Evolutionary conservation across 768 basidiomycete species (phyloP).

Genomic region (Tylopilus balloui): DNA sequence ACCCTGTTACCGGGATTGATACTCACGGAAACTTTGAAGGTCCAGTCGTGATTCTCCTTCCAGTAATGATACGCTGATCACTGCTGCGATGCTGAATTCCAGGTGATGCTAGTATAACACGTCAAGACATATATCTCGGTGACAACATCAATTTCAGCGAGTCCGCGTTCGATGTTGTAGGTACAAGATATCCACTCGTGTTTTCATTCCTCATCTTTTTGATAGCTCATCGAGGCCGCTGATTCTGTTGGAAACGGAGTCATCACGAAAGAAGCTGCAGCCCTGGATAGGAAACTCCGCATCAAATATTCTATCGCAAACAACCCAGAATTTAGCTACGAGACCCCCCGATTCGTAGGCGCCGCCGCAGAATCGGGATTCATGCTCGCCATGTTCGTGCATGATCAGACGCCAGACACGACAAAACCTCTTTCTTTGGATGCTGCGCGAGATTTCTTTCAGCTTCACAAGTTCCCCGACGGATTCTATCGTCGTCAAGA

Average conservation of each 20-base stretch:
- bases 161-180: not conserved
- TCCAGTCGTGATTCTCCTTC: not conserved
- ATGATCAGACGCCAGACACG: not conserved
- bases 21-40: slow-evolving; percentile 25
- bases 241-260: slow-evolving; percentile 11
- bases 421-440: slow-evolving; percentile 12
- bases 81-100: not conserved
- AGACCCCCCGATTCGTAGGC: slow-evolving; percentile 13
- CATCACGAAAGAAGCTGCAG: slow-evolving; percentile 17
- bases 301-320: slow-evolving; percentile 24
- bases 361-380: slow-evolving; percentile 16
- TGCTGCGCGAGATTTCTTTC: slow-evolving; percentile 15
- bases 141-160: not conserved
- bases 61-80: not conserved
- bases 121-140: not conserved
- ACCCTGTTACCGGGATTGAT: slow-evolving; percentile 11
- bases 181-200: not conserved
- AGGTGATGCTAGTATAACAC: not conserved
- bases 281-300: slow-evolving; percentile 14
- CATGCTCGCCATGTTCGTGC: slow-evolving; percentile 8
- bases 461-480: slow-evolving; percentile 11
- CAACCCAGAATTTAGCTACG: slow-evolving; percentile 19
- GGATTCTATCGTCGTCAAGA: slow-evolving; percentile 19
- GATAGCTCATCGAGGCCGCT: slow-evolving; percentile 13
- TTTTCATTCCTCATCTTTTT: not conserved